These are phyloP conservation scores for Mimosa bimucronata DNA, from an alignment of 306 rosid species.

Conservation along the genomic window DNA sequence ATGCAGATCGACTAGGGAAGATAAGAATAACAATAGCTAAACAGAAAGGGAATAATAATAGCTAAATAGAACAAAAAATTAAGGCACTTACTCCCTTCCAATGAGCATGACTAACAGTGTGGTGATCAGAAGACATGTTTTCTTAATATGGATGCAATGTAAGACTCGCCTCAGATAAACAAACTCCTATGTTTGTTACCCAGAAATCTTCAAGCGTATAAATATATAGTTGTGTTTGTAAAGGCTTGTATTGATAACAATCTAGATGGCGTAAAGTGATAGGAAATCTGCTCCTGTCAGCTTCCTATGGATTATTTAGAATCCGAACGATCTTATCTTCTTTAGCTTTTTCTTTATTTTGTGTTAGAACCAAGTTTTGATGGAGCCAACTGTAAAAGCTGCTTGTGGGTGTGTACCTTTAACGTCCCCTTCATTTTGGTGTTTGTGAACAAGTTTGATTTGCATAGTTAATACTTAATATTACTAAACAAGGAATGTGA, in stretches of 20 bases:
- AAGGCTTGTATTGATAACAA: neutral
- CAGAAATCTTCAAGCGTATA: neutral
- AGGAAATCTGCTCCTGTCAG: neutral
- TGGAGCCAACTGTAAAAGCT: slow-evolving; percentile 10
- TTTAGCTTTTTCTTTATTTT: neutral
- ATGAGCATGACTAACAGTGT: neutral
- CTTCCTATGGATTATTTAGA: neutral
- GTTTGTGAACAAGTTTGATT: neutral
- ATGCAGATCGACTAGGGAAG: neutral
- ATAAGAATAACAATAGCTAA: neutral
- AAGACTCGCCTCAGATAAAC: neutral
- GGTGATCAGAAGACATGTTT: slow-evolving; percentile 13
- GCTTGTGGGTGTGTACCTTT: neutral
- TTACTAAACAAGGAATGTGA: neutral
- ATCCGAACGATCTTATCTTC: neutral
- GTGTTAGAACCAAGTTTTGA: neutral
- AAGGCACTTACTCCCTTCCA: slow-evolving; percentile 16
- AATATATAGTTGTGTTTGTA: neutral
- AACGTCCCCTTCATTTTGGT: neutral
- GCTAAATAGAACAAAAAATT: neutral
- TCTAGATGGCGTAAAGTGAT: neutral
- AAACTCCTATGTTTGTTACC: neutral
- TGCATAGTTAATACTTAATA: neutral
- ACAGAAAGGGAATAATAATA: neutral
- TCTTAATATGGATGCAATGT: neutral